Evolutionary conservation across 148 eudicot species (phyloP), one percentile per base, ranked within the genome.

Genomic region (Dianthus caryophyllus): DNA sequence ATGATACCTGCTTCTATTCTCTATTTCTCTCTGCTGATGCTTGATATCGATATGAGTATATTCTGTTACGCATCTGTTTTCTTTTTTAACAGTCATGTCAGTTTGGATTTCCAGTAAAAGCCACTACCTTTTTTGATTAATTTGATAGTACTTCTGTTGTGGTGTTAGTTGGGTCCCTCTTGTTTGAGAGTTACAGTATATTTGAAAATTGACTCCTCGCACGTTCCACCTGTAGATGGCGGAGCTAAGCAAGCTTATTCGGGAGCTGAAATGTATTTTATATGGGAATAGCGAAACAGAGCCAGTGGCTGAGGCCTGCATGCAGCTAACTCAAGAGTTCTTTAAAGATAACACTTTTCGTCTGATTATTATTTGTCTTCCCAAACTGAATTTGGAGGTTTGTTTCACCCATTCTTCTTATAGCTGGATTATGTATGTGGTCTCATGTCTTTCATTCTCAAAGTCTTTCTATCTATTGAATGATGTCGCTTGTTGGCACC

Each of bases 231-330:
- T 64, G 8, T 71, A 91, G 97, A 85, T 91, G 88, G 58, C 67
- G 49, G 96, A 87, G 76, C 77, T 92, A 66, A 71, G 89, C 68
- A 92, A 85, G 66, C 80, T 68, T 57, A 80, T 89, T 31, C 77
- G 96, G 53, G 98, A 93, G 33, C 46, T 93, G 51, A 93, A 93
- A 76, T 78, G 76, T 46, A 75, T 89, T 68, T 87, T 93, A 9
- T 93, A 93, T 75, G 98, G 96, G 27, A 86, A 83, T 60, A 85
- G 97, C 75, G 96, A 93, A 80, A 69, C 91, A 38, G 98, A 93
- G 78, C 98, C 98, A 6, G 88, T 89, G 43, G 74, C 95, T 2
- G 98, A 93, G 76, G 88, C 96, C 70, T 89, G 98, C 79, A 79
- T 84, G 46, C 96, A 93, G 74, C 73, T 93, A 74, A 93, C 96